Percentiles rank a stretch among this genome's conserved stretches.
These are phyloP conservation scores for Pisolithus orientalis DNA, from an alignment of 768 basidiomycete species.

Conservation along the genomic window DNA sequence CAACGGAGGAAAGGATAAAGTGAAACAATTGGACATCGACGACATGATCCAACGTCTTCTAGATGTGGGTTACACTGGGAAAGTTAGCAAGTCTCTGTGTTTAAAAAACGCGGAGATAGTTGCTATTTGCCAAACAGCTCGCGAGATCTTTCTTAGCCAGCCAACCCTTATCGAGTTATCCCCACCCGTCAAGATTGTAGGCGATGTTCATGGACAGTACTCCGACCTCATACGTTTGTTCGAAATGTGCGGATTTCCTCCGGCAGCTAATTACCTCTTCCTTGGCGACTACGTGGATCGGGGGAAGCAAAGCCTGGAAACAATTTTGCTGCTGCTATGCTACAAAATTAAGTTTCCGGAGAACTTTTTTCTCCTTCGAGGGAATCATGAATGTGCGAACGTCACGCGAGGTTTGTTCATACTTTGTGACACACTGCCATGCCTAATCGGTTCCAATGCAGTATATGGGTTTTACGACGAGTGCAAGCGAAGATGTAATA, in stretches of 20 bases:
- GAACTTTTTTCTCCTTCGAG: slow-evolving; percentile 96
- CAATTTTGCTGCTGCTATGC: slow-evolving; percentile 91
- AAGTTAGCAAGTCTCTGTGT: slow-evolving; percentile 92
- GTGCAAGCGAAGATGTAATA: slow-evolving; percentile 98
- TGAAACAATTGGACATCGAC: slow-evolving; percentile 83
- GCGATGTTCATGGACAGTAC: slow-evolving; percentile 98
- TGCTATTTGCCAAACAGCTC: slow-evolving; percentile 88
- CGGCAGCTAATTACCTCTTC: slow-evolving; percentile 95
- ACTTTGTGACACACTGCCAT: slow-evolving; percentile 6
- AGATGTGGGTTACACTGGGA: slow-evolving; percentile 96
- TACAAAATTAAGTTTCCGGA: slow-evolving; percentile 99
- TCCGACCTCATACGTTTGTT: slow-evolving; percentile 97
- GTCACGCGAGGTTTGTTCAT: slow-evolving; percentile 83
- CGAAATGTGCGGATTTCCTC: slow-evolving; percentile 99
- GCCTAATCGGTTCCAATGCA: slow-evolving; percentile 28
- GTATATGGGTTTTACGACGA: slow-evolving; percentile 99
- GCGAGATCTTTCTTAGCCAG: slow-evolving; percentile 93
- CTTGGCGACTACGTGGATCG: slow-evolving; percentile 98
- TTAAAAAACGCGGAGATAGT: slow-evolving; percentile 96
- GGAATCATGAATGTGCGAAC: slow-evolving; percentile 99
- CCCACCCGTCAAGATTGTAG: slow-evolving; percentile 98
- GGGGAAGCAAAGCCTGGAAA: slow-evolving; percentile 97
- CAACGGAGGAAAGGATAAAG: slow-evolving; percentile 46
- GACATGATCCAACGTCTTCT: slow-evolving; percentile 96
- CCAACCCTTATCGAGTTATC: slow-evolving; percentile 96